Evolutionary conservation across 139 green algal genomes (phyloP).

Genomic region (Asterochloris sp.): DNA sequence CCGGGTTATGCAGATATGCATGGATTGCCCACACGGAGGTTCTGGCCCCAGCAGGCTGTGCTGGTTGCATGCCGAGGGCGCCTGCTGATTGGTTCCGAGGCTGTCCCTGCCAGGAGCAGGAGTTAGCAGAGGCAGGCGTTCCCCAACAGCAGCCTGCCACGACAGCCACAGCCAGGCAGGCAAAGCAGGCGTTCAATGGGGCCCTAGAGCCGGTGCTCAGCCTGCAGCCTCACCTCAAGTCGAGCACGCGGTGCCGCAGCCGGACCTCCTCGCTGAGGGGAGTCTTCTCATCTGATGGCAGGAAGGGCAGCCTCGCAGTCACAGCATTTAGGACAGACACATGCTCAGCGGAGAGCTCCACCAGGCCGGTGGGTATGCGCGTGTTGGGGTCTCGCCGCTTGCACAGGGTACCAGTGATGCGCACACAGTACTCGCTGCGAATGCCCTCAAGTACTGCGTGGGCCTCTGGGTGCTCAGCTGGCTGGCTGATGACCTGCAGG

Average conservation of each 20-base stretch:
- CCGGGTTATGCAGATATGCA: not conserved
- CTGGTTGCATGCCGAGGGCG: no score
- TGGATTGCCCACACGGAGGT: no score
- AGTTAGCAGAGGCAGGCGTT: no score
- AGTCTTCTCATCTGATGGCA: conserved; percentile 53
- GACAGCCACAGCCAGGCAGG: not conserved
- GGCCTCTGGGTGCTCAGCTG: conserved; percentile 45
- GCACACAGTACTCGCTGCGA: conserved; percentile 88
- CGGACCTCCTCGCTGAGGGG: conserved; percentile 79
- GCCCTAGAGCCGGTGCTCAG: not conserved
- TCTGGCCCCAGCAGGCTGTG: no score
- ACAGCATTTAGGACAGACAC: conserved; percentile 86
- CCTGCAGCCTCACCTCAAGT: conserved; percentile 68
- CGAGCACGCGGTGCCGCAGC: conserved; percentile 86
- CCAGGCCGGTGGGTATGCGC: conserved; percentile 75
- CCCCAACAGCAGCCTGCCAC: not conserved
- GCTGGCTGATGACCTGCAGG: conserved; percentile 60
- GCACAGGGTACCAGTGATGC: conserved; percentile 69
- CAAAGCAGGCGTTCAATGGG: not conserved
- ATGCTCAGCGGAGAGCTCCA: conserved; percentile 58
- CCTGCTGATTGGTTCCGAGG: no score
- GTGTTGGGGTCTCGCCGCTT: conserved; percentile 80
- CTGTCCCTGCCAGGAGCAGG: no score
- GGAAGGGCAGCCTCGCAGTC: conserved; percentile 78
- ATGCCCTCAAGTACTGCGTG: conserved; percentile 50